Base-by-base conservation (phyloP, 352 stramenopile species). In the Sclerospora graminicola region DNA sequence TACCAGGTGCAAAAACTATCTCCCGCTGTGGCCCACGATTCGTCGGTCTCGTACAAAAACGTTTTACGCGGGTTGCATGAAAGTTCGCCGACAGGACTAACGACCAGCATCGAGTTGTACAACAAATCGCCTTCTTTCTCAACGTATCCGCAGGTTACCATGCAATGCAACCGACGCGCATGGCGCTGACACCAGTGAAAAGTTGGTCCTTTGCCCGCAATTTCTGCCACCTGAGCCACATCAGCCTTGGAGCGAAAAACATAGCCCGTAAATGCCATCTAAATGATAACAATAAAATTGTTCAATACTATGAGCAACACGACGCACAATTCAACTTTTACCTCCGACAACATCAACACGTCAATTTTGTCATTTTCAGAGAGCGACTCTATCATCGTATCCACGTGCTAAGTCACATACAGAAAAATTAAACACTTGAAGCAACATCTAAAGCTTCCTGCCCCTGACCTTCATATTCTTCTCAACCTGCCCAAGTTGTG, bases 231-330 rank as follows among this genome's bases (percentile, higher is more conserved):
- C 35, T 61, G 31, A n/a, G 52, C 64, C 28, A 84, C 66, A 6
- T 85, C 60, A 20, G 52, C 57, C 40, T 67, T 72, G 20, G 62
- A 66, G 33, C 63, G 28, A 46, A 92, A 88, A 19, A 87, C 77
- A 54, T 92, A 89, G 13, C 80, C 80, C 8, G 80, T 88, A 39
- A 92, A 83, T 33, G 63, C 69, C 75, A 89, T 89, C 77, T 91
- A 15, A 23, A 42, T 28, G 38, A 26, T 10, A 13, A 9, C n/a
- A 51, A 27, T 8, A 33, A 21, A 16, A 14, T 8, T 8, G 38
- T 35, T 7, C 23, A 26, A 9, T 32, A 19, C 36, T 34, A 45
- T 44, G 11, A 54, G 20, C 5, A 23, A n/a, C 13, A 37, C 20
- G 21, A 26, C 21, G 3, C 21, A 6, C 21, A 26, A 7, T 26